Percentiles rank a stretch among this genome's conserved stretches.
These are phyloP conservation scores for Xylaria palmicola DNA, from an alignment of 495 filamentous ascomycete species.

Conservation along the genomic window DNA sequence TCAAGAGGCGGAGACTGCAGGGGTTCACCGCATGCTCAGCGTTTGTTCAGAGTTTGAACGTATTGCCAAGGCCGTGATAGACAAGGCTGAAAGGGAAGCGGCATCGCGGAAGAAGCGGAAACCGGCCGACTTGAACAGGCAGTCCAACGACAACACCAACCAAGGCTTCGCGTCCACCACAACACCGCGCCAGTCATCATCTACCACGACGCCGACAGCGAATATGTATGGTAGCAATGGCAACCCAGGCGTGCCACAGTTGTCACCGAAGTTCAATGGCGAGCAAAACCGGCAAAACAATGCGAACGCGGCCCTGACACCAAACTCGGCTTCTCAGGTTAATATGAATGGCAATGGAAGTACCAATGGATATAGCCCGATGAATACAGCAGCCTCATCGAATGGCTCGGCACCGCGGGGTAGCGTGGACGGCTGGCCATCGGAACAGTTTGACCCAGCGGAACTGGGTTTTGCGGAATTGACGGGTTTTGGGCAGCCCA, in stretches of 20 bases:
- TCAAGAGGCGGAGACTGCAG: conserved; percentile 76
- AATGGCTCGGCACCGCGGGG: conserved; percentile 25
- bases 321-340: not conserved
- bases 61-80: conserved; percentile 88
- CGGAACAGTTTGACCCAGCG: conserved; percentile 26
- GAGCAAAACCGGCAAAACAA: conserved; percentile 38
- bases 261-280: conserved; percentile 42
- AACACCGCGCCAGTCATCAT: conserved; percentile 22
- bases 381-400: conserved; percentile 32
- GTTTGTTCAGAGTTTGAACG: conserved; percentile 94
- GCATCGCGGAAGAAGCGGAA: conserved; percentile 79
- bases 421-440: conserved; percentile 22
- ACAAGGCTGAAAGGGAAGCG: conserved; percentile 82
- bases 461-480: conserved; percentile 47
- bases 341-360: conserved; percentile 29
- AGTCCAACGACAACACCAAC: conserved; percentile 20
- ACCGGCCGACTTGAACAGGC: conserved; percentile 47
- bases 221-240: conserved; percentile 23
- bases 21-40: conserved; percentile 86
- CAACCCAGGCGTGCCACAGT: conserved; percentile 25
- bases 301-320: conserved; percentile 1
- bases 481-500: conserved; percentile 42
- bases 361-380: conserved; percentile 35
- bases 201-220: conserved; percentile 31
- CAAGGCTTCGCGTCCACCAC: conserved; percentile 1